phyloP scores from a whole-genome alignment of 2,329 filamentous ascomycete genomes.

The Ascochyta pisi region DNA sequence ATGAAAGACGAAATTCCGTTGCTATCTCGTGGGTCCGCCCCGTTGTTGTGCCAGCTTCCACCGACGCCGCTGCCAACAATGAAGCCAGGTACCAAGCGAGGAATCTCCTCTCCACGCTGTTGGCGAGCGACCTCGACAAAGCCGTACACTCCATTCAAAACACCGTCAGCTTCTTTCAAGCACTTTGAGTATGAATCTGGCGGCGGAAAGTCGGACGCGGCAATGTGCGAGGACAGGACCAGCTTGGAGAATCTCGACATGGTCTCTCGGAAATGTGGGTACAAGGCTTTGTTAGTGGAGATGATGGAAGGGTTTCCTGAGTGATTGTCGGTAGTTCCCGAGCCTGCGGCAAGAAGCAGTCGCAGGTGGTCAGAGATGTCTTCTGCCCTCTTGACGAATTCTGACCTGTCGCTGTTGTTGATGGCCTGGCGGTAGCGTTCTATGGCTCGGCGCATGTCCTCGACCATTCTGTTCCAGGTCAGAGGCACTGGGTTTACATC shows the following conservation, averaged over 20 bases:
- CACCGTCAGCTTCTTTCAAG: constrained; percentile 94
- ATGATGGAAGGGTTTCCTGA: constrained; percentile 99
- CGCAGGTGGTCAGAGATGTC: constrained; percentile 97
- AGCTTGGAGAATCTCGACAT: constrained; percentile 99
- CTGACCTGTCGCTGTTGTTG: constrained; percentile 78
- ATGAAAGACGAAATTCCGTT: constrained; percentile 73
- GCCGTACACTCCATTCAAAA: constrained; percentile 90
- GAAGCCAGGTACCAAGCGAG: constrained; percentile 91
- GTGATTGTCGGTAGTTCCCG: constrained; percentile 97
- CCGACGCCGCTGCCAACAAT: constrained; percentile 83
- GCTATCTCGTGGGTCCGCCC: constrained; percentile 69
- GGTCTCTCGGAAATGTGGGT: constrained; percentile 97
- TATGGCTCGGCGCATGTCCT: constrained; percentile 91
- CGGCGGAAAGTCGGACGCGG: constrained; percentile 93
- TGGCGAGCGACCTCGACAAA: constrained; percentile 95
- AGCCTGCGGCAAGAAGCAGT: constrained; percentile 90
- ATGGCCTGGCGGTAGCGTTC: constrained; percentile 92
- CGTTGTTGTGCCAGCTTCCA: constrained; percentile 83
- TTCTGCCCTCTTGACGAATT: constrained; percentile 94
- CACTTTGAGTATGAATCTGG: constrained; percentile 95
- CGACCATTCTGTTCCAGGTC: constrained; percentile 87
- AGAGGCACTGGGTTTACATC: constrained; percentile 80
- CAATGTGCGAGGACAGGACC: constrained; percentile 96
- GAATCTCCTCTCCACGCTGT: constrained; percentile 91
- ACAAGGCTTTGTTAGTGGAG: constrained; percentile 94